Base-by-base conservation (phyloP, 176 grass and related monocot species). In the Paspalum notatum region DNA sequence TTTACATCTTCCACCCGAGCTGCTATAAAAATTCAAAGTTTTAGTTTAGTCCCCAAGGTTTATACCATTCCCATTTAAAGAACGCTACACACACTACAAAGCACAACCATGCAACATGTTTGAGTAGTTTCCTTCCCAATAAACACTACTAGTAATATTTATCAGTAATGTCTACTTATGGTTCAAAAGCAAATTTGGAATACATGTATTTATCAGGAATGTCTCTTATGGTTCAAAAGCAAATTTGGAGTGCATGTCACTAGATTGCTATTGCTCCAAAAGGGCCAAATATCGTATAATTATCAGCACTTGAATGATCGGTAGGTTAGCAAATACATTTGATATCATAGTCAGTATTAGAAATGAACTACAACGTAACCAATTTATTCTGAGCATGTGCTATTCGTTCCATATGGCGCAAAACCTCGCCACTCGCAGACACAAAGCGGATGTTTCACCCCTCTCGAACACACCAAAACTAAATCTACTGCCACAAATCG, bases 401-500 rank as follows among this genome's bases (percentile, higher is more conserved):
- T 6, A 26, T 49, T 13, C 21, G 9, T 71, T 49, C 12, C 6
- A 2, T 9, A 70, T 71, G 4, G 7, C 21, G 27, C 7, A 12
- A 41, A 39, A 7, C 3, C 7, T 9, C 27, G 3, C 3, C 59
- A 27, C 9, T 27, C 11, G 1, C n/a, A 15, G 8, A 49, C 20
- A 32, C 3, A 12, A 48, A 9, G 4, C 5, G 7, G 0, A 27
- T 17, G 22, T 14, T 2, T 9, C 8, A 11, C 0, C 4, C 0
- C 14, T n/a, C 45, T 46, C 0, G 4, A 0, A 21, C 17, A 43
- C 12, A 3, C 12, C 54, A 61, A 61, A 76, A 51, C 4, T 0
- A 3, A 10, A 17, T 8, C 17, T 16, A 1, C 17, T 0, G 43
- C 4, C 24, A 16, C 0, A 15, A 32, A 26, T 9, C 6, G 0